Conservation (phyloP, 306 rosid species). For the Vigna hirtella region DNA sequence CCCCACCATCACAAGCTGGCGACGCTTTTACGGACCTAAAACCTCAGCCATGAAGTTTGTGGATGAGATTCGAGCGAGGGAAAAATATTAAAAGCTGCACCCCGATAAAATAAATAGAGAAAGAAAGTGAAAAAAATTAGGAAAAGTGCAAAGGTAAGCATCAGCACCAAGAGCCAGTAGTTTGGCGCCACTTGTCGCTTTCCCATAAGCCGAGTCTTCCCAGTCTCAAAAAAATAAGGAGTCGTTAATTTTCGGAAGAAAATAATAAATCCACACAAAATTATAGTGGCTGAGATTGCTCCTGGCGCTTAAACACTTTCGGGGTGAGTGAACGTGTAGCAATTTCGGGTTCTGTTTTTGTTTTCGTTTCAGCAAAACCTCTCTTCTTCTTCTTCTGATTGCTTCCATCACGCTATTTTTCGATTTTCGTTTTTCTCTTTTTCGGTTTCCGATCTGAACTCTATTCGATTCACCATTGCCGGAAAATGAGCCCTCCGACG, state of each 20-base stretch:
- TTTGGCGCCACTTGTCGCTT: constrained; percentile 54
- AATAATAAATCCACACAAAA: constrained; percentile 56
- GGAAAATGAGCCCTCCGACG: constrained; percentile 55
- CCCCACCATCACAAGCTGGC: constrained; percentile 63
- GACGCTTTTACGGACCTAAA: constrained; percentile 61
- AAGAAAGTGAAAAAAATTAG: constrained; percentile 10
- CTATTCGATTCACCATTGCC: constrained; percentile 39
- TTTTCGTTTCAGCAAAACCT: constrained; percentile 33
- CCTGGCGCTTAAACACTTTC: constrained; percentile 41
- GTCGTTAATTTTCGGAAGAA: not conserved
- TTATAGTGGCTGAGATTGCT: constrained; percentile 91
- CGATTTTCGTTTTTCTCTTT: not conserved
- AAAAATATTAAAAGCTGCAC: not conserved
- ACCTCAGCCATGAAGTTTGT: constrained; percentile 56
- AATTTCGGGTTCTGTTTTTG: constrained; percentile 37
- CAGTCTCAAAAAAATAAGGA: constrained; percentile 62
- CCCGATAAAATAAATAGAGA: not conserved
- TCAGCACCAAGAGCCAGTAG: constrained; percentile 49
- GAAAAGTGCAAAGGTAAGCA: constrained; percentile 67
- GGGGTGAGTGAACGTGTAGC: not conserved
- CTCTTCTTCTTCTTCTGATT: not conserved
- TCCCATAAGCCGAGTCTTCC: not conserved
- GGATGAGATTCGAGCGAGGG: constrained; percentile 63
- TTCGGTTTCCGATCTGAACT: constrained; percentile 42
- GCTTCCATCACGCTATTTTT: constrained; percentile 6